Conservation (phyloP, 805 yeast species). For the Candida khao-thaluensis region DNA sequence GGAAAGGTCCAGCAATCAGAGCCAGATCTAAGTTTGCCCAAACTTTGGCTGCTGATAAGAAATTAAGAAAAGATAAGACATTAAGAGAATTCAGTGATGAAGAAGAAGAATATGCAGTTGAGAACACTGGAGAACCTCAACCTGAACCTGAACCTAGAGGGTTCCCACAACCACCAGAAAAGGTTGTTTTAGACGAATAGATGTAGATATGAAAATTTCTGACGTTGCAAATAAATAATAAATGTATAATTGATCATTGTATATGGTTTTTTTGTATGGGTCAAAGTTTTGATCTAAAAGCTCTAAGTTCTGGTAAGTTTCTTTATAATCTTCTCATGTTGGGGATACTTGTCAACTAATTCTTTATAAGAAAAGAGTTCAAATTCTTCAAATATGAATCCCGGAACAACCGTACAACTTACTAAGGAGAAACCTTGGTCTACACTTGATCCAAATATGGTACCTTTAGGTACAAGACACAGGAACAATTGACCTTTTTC, state of each 20-base stretch:
- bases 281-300: no score
- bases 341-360: conserved; percentile 17
- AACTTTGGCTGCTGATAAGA: conserved; percentile 31
- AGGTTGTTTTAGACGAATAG: no score
- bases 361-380: conserved; percentile 18
- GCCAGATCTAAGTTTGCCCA: conserved; percentile 36
- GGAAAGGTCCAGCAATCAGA: conserved; percentile 40
- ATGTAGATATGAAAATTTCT: no score
- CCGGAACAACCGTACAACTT: conserved; percentile 25
- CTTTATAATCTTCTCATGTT: conserved; percentile 19
- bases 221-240: conserved; percentile 4
- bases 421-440: conserved; percentile 22
- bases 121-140: conserved; percentile 8
- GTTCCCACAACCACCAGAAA: background rate
- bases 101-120: conserved; percentile 13
- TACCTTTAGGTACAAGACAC: conserved; percentile 22
- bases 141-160: conserved; percentile 1
- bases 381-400: conserved; percentile 24
- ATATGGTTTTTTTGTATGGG: no score
- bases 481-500: conserved; percentile 20
- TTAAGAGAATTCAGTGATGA: conserved; percentile 8
- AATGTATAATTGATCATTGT: no score
- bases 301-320: conserved; percentile 16
- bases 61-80: conserved; percentile 14
- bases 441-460: conserved; percentile 23